Conservation (phyloP, 495 filamentous ascomycete species). For the Aspergillus wentii region DNA sequence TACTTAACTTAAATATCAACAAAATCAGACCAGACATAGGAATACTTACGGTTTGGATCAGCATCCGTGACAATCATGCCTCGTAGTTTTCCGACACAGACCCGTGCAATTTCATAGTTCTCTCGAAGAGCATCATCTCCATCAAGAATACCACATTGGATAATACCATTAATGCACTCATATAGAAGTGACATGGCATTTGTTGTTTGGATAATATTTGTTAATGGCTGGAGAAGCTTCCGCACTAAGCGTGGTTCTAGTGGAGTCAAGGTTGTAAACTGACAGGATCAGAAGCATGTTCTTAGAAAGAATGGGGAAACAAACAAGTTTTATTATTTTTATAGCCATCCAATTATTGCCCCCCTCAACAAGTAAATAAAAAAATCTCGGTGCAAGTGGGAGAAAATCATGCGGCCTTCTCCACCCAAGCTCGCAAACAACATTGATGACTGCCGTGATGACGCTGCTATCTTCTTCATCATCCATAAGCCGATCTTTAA, state of each 20-base stretch:
- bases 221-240: constrained; percentile 92
- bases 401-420: constrained; percentile 90
- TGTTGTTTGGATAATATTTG: constrained; percentile 87
- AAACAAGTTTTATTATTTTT: constrained; percentile 92
- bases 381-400: constrained; percentile 83
- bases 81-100: constrained; percentile 88
- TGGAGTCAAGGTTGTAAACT: constrained; percentile 95
- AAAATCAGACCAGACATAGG: constrained; percentile 5
- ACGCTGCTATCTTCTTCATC: constrained; percentile 87
- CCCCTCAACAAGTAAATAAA: constrained; percentile 85
- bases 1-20: constrained; percentile 1
- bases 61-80: constrained; percentile 91
- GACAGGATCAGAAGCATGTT: constrained; percentile 11
- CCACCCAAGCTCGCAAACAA: constrained; percentile 94
- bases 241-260: constrained; percentile 85
- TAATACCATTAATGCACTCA: constrained; percentile 97
- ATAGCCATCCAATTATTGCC: constrained; percentile 99
- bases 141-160: constrained; percentile 89
- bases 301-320: constrained; percentile 13
- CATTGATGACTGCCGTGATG: constrained; percentile 91
- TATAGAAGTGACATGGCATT: constrained; percentile 95
- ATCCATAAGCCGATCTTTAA: constrained; percentile 91
- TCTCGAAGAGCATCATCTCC: constrained; percentile 69
- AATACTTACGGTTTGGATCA: constrained; percentile 76
- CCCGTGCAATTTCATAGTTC: constrained; percentile 84